A percentile compares a stretch with the other conserved stretches of the same genome.
These are phyloP conservation scores for Smittium culicis DNA, from an alignment of 371 early-diverging fungal genomes.

Conservation along the genomic window DNA sequence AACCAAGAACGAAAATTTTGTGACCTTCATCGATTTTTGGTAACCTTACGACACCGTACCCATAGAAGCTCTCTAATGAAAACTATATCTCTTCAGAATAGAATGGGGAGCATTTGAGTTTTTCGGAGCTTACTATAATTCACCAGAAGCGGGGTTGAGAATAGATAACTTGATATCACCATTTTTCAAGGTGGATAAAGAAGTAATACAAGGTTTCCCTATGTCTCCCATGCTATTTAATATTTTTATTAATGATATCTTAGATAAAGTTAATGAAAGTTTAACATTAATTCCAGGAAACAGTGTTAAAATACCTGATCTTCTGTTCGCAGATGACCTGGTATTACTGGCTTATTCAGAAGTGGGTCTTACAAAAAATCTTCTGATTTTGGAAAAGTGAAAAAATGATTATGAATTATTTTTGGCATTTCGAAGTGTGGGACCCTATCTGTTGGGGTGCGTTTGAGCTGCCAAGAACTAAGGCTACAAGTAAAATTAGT, in stretches of 20 bases:
- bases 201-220: not conserved
- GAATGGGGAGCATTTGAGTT: not conserved
- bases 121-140: not conserved
- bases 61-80: not conserved
- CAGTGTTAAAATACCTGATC: not conserved
- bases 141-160: not conserved
- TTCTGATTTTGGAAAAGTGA: not conserved
- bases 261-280: not conserved
- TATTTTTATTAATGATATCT: conserved; percentile 3
- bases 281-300: not conserved
- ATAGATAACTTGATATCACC: not conserved
- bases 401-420: not conserved
- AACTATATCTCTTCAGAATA: not conserved
- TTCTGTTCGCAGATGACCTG: conserved; percentile 6
- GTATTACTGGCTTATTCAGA: not conserved
- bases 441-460: not conserved
- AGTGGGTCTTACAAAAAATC: not conserved
- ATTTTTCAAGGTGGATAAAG: not conserved
- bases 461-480: not conserved
- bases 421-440: not conserved
- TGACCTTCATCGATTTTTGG: conserved; percentile 1
- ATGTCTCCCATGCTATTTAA: conserved; percentile 5
- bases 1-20: not conserved
- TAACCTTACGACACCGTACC: not conserved
- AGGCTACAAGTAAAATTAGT: not conserved